Evolutionary conservation across 1,139 yeast species (phyloP).

Genomic region (Suhomyces terraborum): DNA sequence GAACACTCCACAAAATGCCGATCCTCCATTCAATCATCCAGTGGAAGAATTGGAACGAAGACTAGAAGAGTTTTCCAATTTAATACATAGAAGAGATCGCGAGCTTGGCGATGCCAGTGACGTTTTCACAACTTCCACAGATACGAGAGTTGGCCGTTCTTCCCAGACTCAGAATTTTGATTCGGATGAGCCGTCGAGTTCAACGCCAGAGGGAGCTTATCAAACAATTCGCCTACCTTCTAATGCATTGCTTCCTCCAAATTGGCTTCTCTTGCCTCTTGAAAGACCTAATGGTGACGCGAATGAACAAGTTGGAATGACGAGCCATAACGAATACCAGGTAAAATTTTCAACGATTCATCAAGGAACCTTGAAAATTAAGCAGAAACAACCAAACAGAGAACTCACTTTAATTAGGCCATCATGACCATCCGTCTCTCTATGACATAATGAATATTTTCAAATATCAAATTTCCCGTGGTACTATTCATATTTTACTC

Average conservation of each 20-base stretch:
- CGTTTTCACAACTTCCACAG: neutral
- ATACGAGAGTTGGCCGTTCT: neutral
- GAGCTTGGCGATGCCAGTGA: constrained; percentile 2
- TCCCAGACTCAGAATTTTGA: neutral
- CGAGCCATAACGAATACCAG: constrained; percentile 6
- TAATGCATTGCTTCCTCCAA: constrained; percentile 36
- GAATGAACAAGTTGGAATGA: neutral
- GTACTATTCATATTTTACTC: constrained; percentile 18
- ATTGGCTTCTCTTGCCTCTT: constrained; percentile 38
- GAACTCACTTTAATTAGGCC: constrained; percentile 9
- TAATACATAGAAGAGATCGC: constrained; percentile 8
- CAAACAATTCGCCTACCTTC: constrained; percentile 29
- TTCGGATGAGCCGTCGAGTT: neutral
- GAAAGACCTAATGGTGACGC: constrained; percentile 8
- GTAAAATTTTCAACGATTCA: constrained; percentile 13
- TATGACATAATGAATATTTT: neutral
- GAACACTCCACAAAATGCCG: constrained; percentile 6
- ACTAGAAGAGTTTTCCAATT: constrained; percentile 13
- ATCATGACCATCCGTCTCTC: neutral
- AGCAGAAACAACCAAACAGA: constrained; percentile 7
- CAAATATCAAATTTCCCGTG: no score
- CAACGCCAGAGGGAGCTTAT: constrained; percentile 12
- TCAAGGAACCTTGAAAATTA: constrained; percentile 12
- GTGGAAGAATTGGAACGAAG: constrained; percentile 13
- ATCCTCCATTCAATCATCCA: constrained; percentile 12